Evolutionary conservation across 2,329 filamentous ascomycete genomes (phyloP), one percentile per base, ranked within the genome.

Genomic region (Arthrobotrys megalospora): DNA sequence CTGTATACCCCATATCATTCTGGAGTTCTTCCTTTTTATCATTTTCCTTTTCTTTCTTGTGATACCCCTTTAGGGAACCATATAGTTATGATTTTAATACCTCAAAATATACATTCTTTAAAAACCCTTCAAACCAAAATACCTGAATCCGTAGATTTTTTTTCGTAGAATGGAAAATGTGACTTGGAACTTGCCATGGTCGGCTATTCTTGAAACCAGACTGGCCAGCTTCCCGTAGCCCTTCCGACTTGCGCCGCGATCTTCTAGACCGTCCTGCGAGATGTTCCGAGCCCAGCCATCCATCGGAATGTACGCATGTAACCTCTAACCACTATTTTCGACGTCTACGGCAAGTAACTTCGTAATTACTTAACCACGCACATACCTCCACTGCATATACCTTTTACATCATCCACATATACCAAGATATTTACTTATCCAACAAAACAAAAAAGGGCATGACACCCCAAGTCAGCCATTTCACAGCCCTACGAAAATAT

Each of bases 1-100:
- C 48, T 71, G 58, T 77, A 77, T 77, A 77, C 73, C 72, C 72
- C 55, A 58, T 76, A 69, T 69, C 72, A 77, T 77, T 77, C 34
- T 60, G 66, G 73, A 70, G 67, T 77, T 71, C 38, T 60, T 32
- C 36, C 11, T 62, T 68, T 68, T 38, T 45, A 16, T 55, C 10
- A 28, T 50, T 50, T 66, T 47, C 28, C 14, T 16, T 77, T 60
- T 70, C 47, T 47, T 58, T 48, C 28, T 77, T 64, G 38, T 70
- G 73, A 77, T 77, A 77, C 73, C 73, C 67, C 50, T 65, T 65
- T 77, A 71, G 73, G 73, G 73, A 77, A 77, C 50, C 58, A 38
- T 65, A 50, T 50, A 45, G 41, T 60, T 64, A 41, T 52, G 28
- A 65, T 66, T 70, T 65, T 64, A 64, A 65, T 70, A 63, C 24